Evolutionary conservation across 1,139 yeast genomes (phyloP), one percentile per base, ranked within the genome.

Genomic region (Hansenula lynferdii): DNA sequence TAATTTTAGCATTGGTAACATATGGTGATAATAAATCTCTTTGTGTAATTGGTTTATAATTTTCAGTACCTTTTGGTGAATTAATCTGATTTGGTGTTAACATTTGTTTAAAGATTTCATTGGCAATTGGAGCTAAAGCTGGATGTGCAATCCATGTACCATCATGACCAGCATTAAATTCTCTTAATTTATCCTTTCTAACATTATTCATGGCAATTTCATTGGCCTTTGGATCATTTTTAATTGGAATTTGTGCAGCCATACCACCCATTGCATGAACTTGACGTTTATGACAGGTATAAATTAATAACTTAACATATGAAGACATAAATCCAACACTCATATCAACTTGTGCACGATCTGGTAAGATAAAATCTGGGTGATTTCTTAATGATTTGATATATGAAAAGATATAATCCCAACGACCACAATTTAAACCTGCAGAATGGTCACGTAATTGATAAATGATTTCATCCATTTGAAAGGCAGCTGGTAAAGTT

Each of bases 141-240:
- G 89, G 89, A 59, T 82, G 89, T 32, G 89, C 89, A 56, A 82
- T 83, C 89, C 90, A 82, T 56, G 89, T 80, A 37, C 89, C 85
- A 62, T 82, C 89, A 60, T 85, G 84, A 40, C 89, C 90, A 40
- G 84, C 81, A 43, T 68, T 61, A 37, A 77, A 92, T 62, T 84
- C 94, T 52, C 92, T 72, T 53, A 78, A 68, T 67, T 82, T 82
- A 64, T 82, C 90, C 56, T 72, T 76, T 53, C 77, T 72, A 41
- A 82, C 90, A 48, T 80, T 80, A 49, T 77, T 80, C 78, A 82
- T 77, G 35, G 87, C 89, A 40, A 65, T 66, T 55, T 66, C 69
- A 67, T 82, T 82, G 54, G 82, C 79, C 42, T 66, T 73, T 34
- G 72, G 70, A 54, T 82, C 87, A 45, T 72, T 69, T 67, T 82